Conservation (phyloP, 1,139 yeast species). For the Suhomyces atakaporum region DNA sequence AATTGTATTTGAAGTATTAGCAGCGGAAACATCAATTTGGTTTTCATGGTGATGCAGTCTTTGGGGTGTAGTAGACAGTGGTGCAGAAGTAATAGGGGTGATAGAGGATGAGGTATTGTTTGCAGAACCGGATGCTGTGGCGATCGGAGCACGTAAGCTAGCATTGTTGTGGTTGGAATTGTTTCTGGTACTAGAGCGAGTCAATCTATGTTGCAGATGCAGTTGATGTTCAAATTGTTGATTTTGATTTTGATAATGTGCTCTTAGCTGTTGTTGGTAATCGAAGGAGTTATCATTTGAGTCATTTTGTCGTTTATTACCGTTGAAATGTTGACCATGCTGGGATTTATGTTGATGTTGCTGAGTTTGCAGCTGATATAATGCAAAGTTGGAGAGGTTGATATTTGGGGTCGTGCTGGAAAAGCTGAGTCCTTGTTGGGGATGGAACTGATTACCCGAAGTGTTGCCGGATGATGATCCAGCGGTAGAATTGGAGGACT, state of each 20-base stretch:
- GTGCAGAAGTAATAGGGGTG: conserved; percentile 9
- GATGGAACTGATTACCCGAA: conserved; percentile 32
- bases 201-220: conserved; percentile 12
- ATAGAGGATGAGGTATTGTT: conserved; percentile 5
- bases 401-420: conserved; percentile 20
- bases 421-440: conserved; percentile 33
- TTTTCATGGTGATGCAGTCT: conserved; percentile 9
- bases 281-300: conserved; percentile 20
- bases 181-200: conserved; percentile 17
- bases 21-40: conserved; percentile 7
- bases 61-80: conserved; percentile 9
- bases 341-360: conserved; percentile 16
- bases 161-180: conserved; percentile 5
- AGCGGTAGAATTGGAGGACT: conserved; percentile 8
- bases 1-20: conserved; percentile 3
- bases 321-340: conserved; percentile 9
- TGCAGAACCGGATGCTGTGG: conserved; percentile 1
- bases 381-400: conserved; percentile 10
- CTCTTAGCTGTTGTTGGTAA: conserved; percentile 31
- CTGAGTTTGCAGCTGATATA: conserved; percentile 6
- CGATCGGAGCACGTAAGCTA: conserved; percentile 7
- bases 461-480: conserved; percentile 13
- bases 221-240: conserved; percentile 20
- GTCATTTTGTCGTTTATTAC: conserved; percentile 11
- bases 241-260: conserved; percentile 30